Percentiles rank a stretch among this genome's conserved stretches.
phyloP scores from a whole-genome alignment of 2,329 filamentous ascomycete genomes.

The Ophiocordyceps robertsii region DNA sequence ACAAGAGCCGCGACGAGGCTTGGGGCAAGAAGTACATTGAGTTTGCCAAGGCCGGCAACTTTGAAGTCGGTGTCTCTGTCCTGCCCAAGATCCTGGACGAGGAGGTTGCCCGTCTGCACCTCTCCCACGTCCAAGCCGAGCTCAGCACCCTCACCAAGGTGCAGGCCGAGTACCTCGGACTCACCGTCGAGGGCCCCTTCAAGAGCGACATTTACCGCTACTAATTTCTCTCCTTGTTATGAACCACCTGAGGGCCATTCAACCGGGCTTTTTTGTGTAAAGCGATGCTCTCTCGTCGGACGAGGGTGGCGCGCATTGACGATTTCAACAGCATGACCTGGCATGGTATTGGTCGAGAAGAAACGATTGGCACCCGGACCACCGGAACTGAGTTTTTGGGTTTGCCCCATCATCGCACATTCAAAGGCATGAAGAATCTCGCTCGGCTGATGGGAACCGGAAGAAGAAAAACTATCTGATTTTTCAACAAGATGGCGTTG shows the following conservation, averaged over 20 bases:
- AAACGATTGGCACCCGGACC: too few relatives aligned
- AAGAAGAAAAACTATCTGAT: conserved; percentile 24
- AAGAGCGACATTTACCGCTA: conserved; percentile 69
- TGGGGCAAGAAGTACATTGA: conserved; percentile 93
- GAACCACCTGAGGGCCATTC: conserved; percentile 13
- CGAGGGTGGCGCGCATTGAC: too few relatives aligned
- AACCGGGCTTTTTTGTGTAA: too few relatives aligned
- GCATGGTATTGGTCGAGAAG: too few relatives aligned
- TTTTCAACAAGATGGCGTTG: conserved; percentile 27
- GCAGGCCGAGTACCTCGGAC: conserved; percentile 90
- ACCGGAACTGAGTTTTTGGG: background rate
- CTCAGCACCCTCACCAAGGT: conserved; percentile 71
- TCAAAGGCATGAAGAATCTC: conserved; percentile 26
- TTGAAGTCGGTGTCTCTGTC: conserved; percentile 82
- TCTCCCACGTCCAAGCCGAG: conserved; percentile 88
- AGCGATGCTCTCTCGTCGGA: too few relatives aligned
- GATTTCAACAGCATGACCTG: too few relatives aligned
- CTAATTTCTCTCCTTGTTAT: conserved; percentile 24
- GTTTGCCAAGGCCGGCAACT: conserved; percentile 86
- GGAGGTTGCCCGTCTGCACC: conserved; percentile 91
- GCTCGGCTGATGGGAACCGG: conserved; percentile 15
- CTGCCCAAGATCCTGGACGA: conserved; percentile 97
- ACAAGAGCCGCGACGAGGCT: conserved; percentile 75
- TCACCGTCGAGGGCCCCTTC: conserved; percentile 79
- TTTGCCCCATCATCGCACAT: background rate